Conservation (phyloP, 2,329 filamentous ascomycete genomes). For the Neonectria sp. region DNA sequence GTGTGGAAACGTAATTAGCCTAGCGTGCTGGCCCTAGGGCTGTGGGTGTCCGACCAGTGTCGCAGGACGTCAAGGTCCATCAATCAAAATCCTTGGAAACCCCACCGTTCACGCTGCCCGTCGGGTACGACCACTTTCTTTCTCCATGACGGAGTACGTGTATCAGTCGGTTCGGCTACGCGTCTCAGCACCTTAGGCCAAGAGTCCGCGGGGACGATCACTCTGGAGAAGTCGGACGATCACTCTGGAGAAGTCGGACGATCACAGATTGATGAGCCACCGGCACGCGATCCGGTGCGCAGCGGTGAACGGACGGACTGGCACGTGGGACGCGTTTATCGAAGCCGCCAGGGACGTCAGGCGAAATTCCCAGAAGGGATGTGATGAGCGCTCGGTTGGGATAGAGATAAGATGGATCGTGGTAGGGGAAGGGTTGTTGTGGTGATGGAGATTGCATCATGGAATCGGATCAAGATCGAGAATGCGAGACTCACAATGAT, state of each 20-base stretch:
- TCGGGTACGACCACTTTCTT: too few relatives aligned
- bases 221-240: too few relatives aligned
- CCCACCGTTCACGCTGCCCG: conserved; percentile 30
- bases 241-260: conserved; percentile 16
- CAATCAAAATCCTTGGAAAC: conserved; percentile 31
- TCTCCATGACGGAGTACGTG: conserved; percentile 11
- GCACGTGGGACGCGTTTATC: conserved; percentile 39
- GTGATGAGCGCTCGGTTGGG: conserved; percentile 31
- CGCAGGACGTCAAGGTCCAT: too few relatives aligned
- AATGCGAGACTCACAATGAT: not conserved
- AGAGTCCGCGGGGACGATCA: too few relatives aligned
- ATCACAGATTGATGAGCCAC: conserved; percentile 8
- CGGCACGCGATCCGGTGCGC: conserved; percentile 4
- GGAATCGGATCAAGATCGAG: not conserved
- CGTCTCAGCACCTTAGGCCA: conserved; percentile 1
- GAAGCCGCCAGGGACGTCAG: conserved; percentile 36
- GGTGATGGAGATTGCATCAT: conserved; percentile 25
- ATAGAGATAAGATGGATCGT: conserved; percentile 15
- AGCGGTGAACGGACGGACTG: too few relatives aligned
- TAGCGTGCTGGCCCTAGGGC: too few relatives aligned
- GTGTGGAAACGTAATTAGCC: too few relatives aligned
- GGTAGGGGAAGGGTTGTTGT: too few relatives aligned
- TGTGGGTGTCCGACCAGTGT: too few relatives aligned
- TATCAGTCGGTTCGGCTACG: not conserved
- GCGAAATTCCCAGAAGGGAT: conserved; percentile 21